Evolutionary conservation across 1,139 yeast genomes (phyloP).

Genomic region (Komagataea norvegica): DNA sequence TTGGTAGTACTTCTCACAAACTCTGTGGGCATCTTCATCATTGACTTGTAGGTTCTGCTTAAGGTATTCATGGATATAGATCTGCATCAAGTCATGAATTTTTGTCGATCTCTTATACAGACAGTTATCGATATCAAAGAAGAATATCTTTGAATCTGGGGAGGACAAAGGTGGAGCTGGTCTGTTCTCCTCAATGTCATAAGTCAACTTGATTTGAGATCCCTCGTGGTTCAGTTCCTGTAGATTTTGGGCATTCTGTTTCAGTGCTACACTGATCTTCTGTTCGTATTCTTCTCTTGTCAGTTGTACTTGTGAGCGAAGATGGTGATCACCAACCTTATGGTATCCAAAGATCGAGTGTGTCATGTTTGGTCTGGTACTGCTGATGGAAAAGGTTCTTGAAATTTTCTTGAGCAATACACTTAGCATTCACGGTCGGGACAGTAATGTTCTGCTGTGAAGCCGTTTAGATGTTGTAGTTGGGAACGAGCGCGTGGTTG

Average conservation of each 20-base stretch:
- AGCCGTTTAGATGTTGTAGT: too few species aligned
- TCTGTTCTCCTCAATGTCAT: conserved; percentile 23
- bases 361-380: neutral
- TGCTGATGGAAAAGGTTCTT: neutral
- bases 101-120: conserved; percentile 68
- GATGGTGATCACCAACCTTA: neutral
- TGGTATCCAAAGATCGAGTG: conserved; percentile 2
- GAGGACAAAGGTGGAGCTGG: conserved; percentile 22
- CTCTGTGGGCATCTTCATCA: conserved; percentile 69
- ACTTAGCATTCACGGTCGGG: too few species aligned
- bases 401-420: neutral
- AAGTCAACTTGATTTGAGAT: conserved; percentile 24
- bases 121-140: conserved; percentile 91
- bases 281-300: conserved; percentile 11
- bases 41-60: conserved; percentile 54
- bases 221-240: conserved; percentile 33
- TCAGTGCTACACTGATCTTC: conserved; percentile 24
- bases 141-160: conserved; percentile 45
- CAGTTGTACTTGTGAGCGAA: neutral
- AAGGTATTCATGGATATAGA: conserved; percentile 77
- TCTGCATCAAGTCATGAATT: conserved; percentile 86
- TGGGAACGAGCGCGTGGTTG: too few species aligned
- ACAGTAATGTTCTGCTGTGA: too few species aligned
- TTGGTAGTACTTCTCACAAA: conserved; percentile 73
- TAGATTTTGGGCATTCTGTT: conserved; percentile 29